Evolutionary conservation across 495 filamentous ascomycete species (phyloP).

Genomic region (Penicillium argentinense): DNA sequence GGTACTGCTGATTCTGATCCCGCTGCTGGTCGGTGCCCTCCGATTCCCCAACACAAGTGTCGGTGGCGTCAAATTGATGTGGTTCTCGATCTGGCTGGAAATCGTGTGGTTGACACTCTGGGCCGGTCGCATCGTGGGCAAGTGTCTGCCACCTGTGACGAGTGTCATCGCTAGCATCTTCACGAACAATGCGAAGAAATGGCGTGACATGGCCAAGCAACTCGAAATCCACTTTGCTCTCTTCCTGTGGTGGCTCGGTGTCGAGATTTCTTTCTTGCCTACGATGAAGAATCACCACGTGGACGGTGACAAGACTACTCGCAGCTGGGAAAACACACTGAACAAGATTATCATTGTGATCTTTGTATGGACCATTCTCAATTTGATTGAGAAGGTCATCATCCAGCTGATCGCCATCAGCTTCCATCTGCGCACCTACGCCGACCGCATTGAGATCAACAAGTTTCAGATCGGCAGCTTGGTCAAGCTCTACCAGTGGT

Average conservation of each 20-base stretch:
- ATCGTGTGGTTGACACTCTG: conserved; percentile 91
- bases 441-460: conserved; percentile 88
- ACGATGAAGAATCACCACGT: conserved; percentile 73
- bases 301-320: conserved; percentile 49
- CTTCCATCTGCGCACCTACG: conserved; percentile 90
- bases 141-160: conserved; percentile 68
- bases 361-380: conserved; percentile 77
- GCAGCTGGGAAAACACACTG: conserved; percentile 70
- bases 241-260: conserved; percentile 90
- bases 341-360: conserved; percentile 86
- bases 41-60: conserved; percentile 63
- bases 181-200: conserved; percentile 90
- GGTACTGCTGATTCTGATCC: conserved; percentile 71
- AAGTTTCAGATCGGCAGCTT: conserved; percentile 83
- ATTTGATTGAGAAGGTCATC: conserved; percentile 89
- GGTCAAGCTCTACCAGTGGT: conserved; percentile 79
- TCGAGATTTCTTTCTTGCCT: conserved; percentile 63
- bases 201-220: conserved; percentile 84
- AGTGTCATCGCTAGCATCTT: conserved; percentile 69
- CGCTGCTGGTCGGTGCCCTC: conserved; percentile 74
- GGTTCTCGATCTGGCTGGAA: conserved; percentile 95
- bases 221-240: conserved; percentile 83
- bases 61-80: conserved; percentile 76
- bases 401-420: conserved; percentile 93
- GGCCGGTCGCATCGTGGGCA: conserved; percentile 75